A percentile compares a stretch with the other conserved stretches of the same genome.
Evolutionary conservation across 768 basidiomycete species (phyloP).

Genomic region (Pleurotus sapidus): DNA sequence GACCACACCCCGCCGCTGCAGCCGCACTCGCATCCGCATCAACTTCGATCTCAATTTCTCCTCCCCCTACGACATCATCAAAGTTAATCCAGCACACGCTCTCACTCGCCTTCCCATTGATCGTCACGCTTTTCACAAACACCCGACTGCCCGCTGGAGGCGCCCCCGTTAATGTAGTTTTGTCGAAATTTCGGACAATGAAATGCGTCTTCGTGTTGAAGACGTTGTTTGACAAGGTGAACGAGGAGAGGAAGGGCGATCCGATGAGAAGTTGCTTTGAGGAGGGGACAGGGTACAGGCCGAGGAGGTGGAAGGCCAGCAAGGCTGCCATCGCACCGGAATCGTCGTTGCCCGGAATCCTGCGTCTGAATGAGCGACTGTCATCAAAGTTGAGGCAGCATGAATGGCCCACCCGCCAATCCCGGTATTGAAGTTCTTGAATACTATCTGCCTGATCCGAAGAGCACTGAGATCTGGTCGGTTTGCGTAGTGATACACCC

Average conservation of each 20-base stretch:
- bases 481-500: conserved; percentile 47
- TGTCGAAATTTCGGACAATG: conserved; percentile 40
- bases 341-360: conserved; percentile 52
- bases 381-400: not conserved
- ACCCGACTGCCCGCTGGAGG: conserved; percentile 38
- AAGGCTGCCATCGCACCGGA: conserved; percentile 52
- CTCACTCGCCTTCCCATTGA: conserved; percentile 34
- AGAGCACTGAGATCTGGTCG: conserved; percentile 47
- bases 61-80: conserved; percentile 41
- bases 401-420: conserved; percentile 33
- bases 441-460: conserved; percentile 41
- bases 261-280: conserved; percentile 46
- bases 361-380: conserved; percentile 8
- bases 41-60: conserved; percentile 40
- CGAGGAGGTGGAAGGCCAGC: conserved; percentile 46
- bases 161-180: conserved; percentile 25
- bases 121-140: conserved; percentile 40
- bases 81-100: conserved; percentile 45
- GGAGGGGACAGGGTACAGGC: conserved; percentile 46
- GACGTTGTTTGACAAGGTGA: conserved; percentile 35
- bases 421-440: conserved; percentile 42
- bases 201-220: conserved; percentile 37
- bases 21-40: conserved; percentile 35
- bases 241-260: conserved; percentile 45
- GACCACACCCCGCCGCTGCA: conserved; percentile 35